Base-by-base conservation (phyloP, 352 stramenopile species). In the Peronospora belbahrii region DNA sequence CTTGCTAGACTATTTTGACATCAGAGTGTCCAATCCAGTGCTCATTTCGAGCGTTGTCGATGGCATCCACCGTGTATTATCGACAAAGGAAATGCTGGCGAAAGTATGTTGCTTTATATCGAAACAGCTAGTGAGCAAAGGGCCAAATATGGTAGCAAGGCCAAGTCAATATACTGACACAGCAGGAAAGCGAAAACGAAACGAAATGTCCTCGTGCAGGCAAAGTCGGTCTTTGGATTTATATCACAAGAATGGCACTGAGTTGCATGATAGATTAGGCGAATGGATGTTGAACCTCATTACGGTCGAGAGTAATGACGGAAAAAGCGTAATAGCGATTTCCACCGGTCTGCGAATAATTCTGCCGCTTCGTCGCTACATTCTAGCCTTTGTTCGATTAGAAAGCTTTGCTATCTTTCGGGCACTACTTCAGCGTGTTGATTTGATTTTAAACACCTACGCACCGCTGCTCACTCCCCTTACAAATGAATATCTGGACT, bases 321-420 rank as follows among this genome's bases (percentile, higher is more conserved):
- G 35, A 14, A 63, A 48, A 35, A 65, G 60, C 22, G 51, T 78
- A 25, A 28, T 53, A 3, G 59, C 55, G 3, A 41, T 80, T 28
- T 65, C 56, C 8, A 48, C 58, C 19, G 56, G 42, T 18, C 45
- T 83, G 30, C 62, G 70, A 24, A n/a, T 83, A 10, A 28, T 80
- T 20, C 46, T 80, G n/a, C 70, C 70, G 13, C 63, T 83, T 48
- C 67, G 69, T 41, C 65, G 62, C 4, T 62, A 56, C 13, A 73
- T 80, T 41, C 31, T 55, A 19, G 56, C 47, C 8, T 61, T 64
- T 34, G 39, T 42, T 30, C 68, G 65, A 6, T 23, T 70, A 17
- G 68, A 80, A 56, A 64, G 55, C 23, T 62, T 70, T 23, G 46
- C 56, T 3, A 56, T 78, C 30, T 72, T 67, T 18, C 57, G 60